Base-by-base conservation (phyloP, 139 green algal species). In the Chloropicon primus region DNA sequence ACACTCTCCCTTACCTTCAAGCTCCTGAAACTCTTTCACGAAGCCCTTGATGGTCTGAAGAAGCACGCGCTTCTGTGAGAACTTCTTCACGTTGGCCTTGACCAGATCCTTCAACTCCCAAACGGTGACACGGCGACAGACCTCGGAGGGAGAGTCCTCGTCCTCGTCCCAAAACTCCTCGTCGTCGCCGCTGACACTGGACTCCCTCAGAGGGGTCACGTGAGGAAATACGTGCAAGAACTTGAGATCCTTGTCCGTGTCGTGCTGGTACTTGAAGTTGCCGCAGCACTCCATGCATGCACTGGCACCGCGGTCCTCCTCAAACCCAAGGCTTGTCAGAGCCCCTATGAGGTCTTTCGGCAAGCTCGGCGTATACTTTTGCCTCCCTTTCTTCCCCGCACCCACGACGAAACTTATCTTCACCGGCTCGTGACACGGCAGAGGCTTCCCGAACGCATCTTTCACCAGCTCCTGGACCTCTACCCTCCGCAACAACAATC, bases 161-260 rank as follows among this genome's bases (percentile, higher is more conserved):
- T 80, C 76, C 21, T 29, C 74, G n/a, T 78, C 74, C 21, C 22
- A 22, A 25, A 27, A 27, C 24, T 71, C 74, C 27, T 28, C 74
- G 27, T 28, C 74, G 74, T n/a, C 26, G 5, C 25, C 73, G 2
- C 24, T 53, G 23, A n/a, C n/a, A n/a, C n/a, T n/a, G n/a, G n/a
- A n/a, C n/a, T n/a, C 10, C 53, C 25, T 0, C 54, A 27, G 22
- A 54, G 22, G 1, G 10, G 28, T 28, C 1, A 82, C 81, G 62
- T 79, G n/a, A 2, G 81, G 81, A 75, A 85, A 85, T 5, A 82
- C 81, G 81, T 85, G 81, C 53, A 85, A 53, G 75, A 81, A 85
- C 62, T 80, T 85, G 27, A 85, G 73, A 41, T 85, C 81, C 41
- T 85, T 82, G 75, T 85, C 81, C 21, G 81, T 85, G 75, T 85